These are phyloP conservation scores for Fomitopsis palustris DNA, from an alignment of 1,284 basidiomycete genomes.

Conservation along the genomic window DNA sequence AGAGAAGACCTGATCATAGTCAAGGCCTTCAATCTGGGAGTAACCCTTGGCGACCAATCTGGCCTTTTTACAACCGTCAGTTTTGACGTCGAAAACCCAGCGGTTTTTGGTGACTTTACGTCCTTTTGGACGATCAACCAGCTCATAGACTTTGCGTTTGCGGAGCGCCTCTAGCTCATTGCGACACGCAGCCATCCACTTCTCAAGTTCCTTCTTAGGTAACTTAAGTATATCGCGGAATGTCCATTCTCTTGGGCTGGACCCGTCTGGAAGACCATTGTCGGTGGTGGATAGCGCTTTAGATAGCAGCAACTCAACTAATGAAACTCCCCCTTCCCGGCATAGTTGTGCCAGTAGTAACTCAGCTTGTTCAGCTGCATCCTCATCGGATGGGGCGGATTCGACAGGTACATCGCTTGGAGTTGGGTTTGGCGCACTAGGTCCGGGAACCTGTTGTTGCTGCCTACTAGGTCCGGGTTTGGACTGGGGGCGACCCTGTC, in stretches of 20 bases:
- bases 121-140: slow-evolving; percentile 20
- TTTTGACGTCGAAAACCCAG: slow-evolving; percentile 6
- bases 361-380: neutral
- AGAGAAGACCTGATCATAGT: too few relatives aligned
- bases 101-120: slow-evolving; percentile 22
- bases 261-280: neutral
- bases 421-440: neutral
- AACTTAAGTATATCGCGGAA: slow-evolving; percentile 10
- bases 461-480: neutral
- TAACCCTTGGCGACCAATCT: slow-evolving; percentile 7
- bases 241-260: slow-evolving; percentile 13
- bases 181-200: slow-evolving; percentile 5
- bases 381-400: neutral
- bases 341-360: slow-evolving; percentile 5
- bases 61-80: slow-evolving; percentile 18
- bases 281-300: neutral
- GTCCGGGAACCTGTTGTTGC: neutral
- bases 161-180: slow-evolving; percentile 12
- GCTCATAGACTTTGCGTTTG: slow-evolving; percentile 12
- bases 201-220: slow-evolving; percentile 6
- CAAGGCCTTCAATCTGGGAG: too few relatives aligned
- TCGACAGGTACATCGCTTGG: neutral
- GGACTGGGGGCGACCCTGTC: slow-evolving; percentile 4
- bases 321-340: slow-evolving; percentile 9
- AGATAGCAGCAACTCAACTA: slow-evolving; percentile 2